Base-by-base conservation (phyloP, 169 alveolate species). In the Eimeria praecox region DNA sequence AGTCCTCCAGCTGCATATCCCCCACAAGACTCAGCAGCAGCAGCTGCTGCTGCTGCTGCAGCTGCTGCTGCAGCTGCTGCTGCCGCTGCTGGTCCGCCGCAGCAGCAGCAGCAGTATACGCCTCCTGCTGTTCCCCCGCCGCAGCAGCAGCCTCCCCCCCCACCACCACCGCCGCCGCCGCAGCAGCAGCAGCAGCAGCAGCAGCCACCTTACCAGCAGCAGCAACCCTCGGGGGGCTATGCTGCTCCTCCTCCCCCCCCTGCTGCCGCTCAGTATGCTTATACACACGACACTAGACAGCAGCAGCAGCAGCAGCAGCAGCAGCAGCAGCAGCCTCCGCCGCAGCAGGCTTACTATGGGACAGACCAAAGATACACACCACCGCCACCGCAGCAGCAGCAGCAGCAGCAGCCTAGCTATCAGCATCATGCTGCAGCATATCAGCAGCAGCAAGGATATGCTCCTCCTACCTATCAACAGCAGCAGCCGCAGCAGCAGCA, bases 301-400 rank as follows among this genome's bases (percentile, higher is more conserved):
- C 85, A 73, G 46, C 85, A 73, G 20, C 49, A 16, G 85, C 56
- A 49, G 5, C 20, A 5, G 12, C 56, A 49, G 56, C 56, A 49
- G 56, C 56, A 49, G 56, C 56, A 49, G 56, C 56, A 49, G 56
- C 56, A 49, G 56, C 56, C 56, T 40, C 85, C 85, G 8, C 85
- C 85, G n/a, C 85, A 3, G 85, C 85, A 73, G 40, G 85, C 52
- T 22, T 73, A 73, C 46, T 73, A 73, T 30, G 85, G 52, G 30
- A 46, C 52, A 73, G 85, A 73, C 85, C 52, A 73, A 46, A 27
- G 85, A 18, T 73, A 73, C 40, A 8, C n/a, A n/a, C n/a, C n/a
- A n/a, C n/a, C n/a, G n/a, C n/a, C n/a, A n/a, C n/a, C 46, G 85
- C 85, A 73, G 49, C 85, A 73, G 85, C 85, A 73, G 85, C 85